These are phyloP conservation scores for Eucalyptus marginata DNA, from an alignment of 345 rosid genomes.

Conservation along the genomic window DNA sequence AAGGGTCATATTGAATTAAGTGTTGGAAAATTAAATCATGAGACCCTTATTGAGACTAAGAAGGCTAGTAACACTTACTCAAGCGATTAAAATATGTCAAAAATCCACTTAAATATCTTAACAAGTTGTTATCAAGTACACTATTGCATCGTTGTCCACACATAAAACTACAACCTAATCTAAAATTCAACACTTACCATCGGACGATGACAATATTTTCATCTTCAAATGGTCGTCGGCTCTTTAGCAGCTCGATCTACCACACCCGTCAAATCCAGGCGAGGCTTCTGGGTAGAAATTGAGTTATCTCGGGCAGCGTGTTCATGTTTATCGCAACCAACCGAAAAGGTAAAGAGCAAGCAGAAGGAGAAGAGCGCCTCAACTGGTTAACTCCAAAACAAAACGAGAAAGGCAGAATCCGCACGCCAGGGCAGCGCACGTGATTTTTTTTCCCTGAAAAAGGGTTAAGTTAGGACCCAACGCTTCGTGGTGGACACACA, in stretches of 20 bases:
- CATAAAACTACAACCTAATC: neutral
- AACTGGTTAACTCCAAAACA: neutral
- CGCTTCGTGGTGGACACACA: neutral
- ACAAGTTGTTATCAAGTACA: neutral
- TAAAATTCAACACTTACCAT: neutral
- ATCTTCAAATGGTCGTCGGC: neutral
- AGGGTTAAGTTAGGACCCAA: neutral
- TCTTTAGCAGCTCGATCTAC: neutral
- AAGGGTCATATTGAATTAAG: neutral
- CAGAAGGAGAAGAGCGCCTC: neutral
- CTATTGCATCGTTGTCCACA: neutral
- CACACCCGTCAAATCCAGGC: neutral
- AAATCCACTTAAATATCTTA: neutral
- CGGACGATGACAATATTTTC: neutral
- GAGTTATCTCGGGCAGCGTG: neutral
- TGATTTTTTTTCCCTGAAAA: no score
- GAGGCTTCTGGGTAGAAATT: neutral
- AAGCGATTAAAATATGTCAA: neutral
- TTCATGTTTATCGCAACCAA: neutral
- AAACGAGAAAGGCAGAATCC: neutral
- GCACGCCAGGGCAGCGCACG: neutral
- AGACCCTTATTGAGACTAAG: neutral
- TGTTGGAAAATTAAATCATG: neutral
- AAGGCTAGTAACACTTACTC: neutral
- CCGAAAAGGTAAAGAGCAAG: neutral